These are phyloP conservation scores for Sedum album DNA, from an alignment of 164 flowering plant species.

Conservation along the genomic window DNA sequence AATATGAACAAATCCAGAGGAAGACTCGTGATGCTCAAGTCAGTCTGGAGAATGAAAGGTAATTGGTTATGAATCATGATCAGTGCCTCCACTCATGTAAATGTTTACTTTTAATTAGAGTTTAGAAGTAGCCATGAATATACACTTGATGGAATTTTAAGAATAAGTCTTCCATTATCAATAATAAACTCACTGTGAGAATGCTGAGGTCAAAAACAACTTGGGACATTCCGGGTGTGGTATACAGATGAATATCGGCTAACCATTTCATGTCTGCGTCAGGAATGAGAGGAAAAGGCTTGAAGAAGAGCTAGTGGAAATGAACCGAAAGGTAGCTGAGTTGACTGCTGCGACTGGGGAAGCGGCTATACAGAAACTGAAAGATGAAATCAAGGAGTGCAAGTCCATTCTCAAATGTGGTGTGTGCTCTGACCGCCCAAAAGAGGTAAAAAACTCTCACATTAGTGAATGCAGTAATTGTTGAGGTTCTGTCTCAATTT, in stretches of 20 bases:
- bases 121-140: not conserved
- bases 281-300: constrained; percentile 56
- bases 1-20: constrained; percentile 65
- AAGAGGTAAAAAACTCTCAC: constrained; percentile 49
- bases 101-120: not conserved
- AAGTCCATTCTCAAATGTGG: constrained; percentile 84
- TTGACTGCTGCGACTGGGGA: constrained; percentile 67
- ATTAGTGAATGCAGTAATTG: not conserved
- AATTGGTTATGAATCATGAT: not conserved
- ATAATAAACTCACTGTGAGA: not conserved
- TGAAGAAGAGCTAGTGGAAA: constrained; percentile 63
- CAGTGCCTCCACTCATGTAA: not conserved
- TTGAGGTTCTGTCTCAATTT: not conserved
- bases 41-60: constrained; percentile 73
- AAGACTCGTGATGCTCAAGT: constrained; percentile 36
- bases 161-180: too few species aligned
- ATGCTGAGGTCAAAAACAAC: not conserved
- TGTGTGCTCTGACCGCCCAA: constrained; percentile 86
- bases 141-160: too few species aligned
- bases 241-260: not conserved
- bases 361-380: constrained; percentile 74
- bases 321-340: constrained; percentile 45
- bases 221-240: not conserved
- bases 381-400: constrained; percentile 84
- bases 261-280: constrained; percentile 12